A percentile compares a stretch with the other conserved stretches of the same genome.
phyloP scores from a whole-genome alignment of 768 basidiomycete species.

The Trametes gibbosa region DNA sequence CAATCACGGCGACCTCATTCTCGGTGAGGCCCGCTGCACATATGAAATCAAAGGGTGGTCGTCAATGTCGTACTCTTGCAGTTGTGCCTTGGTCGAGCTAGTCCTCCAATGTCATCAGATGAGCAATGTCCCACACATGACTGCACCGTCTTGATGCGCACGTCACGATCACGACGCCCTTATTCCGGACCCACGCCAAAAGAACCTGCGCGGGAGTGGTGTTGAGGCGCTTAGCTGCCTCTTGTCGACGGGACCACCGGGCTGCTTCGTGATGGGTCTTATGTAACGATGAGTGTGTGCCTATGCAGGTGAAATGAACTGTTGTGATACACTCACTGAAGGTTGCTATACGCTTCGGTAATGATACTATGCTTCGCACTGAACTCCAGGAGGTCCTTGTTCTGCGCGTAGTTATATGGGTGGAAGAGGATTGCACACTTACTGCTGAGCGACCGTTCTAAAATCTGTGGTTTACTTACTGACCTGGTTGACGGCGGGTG shows the following conservation, averaged over 20 bases:
- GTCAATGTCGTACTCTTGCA: slow-evolving; percentile 65
- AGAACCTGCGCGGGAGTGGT: slow-evolving; percentile 65
- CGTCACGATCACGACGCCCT: slow-evolving; percentile 70
- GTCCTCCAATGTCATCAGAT: slow-evolving; percentile 39
- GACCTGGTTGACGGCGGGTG: slow-evolving; percentile 76
- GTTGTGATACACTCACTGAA: slow-evolving; percentile 41
- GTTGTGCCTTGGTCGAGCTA: slow-evolving; percentile 54
- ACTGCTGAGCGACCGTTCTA: too few species aligned
- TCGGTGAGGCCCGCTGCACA: slow-evolving; percentile 47
- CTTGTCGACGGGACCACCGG: slow-evolving; percentile 64
- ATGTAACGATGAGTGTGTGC: not conserved
- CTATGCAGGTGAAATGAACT: too few species aligned
- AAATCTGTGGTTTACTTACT: not conserved
- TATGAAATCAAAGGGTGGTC: slow-evolving; percentile 42
- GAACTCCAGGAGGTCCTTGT: slow-evolving; percentile 53
- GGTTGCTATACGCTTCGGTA: slow-evolving; percentile 63
- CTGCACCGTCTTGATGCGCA: slow-evolving; percentile 6
- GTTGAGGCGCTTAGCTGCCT: slow-evolving; percentile 50
- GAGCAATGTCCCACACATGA: not conserved
- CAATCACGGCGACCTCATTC: slow-evolving; percentile 62
- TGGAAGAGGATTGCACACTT: slow-evolving; percentile 50
- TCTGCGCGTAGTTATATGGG: slow-evolving; percentile 66
- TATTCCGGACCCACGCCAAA: slow-evolving; percentile 65
- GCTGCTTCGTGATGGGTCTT: slow-evolving; percentile 56
- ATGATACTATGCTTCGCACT: slow-evolving; percentile 57